Percentiles rank a stretch among this genome's conserved stretches.
phyloP scores from a whole-genome alignment of 441 rosid species.

The Pelargonium fulgidum region DNA sequence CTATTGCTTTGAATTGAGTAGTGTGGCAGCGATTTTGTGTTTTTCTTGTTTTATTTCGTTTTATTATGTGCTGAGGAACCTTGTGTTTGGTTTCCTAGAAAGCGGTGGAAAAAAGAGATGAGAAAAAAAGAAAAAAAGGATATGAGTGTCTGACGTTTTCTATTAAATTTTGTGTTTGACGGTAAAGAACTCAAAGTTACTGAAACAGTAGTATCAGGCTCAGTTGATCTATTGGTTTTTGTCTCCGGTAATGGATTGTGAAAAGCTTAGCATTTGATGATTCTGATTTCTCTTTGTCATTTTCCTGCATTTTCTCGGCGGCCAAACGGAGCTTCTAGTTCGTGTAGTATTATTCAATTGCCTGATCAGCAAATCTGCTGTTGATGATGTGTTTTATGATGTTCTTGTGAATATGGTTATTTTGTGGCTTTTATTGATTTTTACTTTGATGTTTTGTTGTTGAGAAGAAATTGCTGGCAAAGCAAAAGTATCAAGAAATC shows the following conservation, averaged over 20 bases:
- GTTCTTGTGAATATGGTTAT: neutral
- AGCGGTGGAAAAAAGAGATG: conserved; percentile 24
- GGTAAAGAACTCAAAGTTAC: conserved; percentile 28
- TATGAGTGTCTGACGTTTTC: conserved; percentile 10
- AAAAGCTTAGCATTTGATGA: conserved; percentile 10
- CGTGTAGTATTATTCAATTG: conserved; percentile 12
- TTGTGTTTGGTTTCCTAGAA: conserved; percentile 62
- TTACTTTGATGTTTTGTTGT: neutral
- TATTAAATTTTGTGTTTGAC: conserved; percentile 4
- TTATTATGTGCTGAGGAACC: neutral
- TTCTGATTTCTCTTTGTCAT: conserved; percentile 9
- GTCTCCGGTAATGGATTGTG: conserved; percentile 2
- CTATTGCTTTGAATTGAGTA: conserved; percentile 7
- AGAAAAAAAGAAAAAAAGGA: conserved; percentile 3
- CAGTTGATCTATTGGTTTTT: neutral
- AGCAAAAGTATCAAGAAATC: neutral
- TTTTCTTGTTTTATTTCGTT: conserved; percentile 7
- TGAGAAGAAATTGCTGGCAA: neutral
- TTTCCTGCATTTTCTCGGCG: conserved; percentile 28
- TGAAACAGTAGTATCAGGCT: conserved; percentile 23
- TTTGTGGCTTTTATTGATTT: conserved; percentile 16
- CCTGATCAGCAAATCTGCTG: conserved; percentile 20
- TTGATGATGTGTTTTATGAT: conserved; percentile 15
- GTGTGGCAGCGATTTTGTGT: conserved; percentile 22
- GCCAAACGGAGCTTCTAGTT: conserved; percentile 31